Evolutionary conservation across 2,329 filamentous ascomycete species (phyloP).

Genomic region (Epichloe sylvatica): DNA sequence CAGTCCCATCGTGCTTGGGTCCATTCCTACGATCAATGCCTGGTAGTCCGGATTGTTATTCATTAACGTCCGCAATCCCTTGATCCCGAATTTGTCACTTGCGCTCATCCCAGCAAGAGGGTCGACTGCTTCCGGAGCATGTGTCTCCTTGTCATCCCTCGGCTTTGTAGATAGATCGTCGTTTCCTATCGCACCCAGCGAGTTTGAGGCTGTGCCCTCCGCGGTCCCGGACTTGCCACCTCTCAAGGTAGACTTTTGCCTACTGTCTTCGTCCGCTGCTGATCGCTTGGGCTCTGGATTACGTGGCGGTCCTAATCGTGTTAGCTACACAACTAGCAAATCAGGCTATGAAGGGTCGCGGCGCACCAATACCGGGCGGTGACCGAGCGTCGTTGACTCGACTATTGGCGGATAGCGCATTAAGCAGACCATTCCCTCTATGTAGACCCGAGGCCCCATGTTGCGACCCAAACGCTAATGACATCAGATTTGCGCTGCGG

Average conservation of each 20-base stretch:
- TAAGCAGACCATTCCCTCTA: slow-evolving; percentile 48
- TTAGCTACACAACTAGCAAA: slow-evolving; percentile 9
- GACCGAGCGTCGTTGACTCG: slow-evolving; percentile 35
- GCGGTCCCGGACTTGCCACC: slow-evolving; percentile 24
- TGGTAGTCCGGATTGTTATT: slow-evolving; percentile 51
- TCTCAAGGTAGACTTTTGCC: slow-evolving; percentile 29
- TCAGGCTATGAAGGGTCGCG: slow-evolving; percentile 4
- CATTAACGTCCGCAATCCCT: slow-evolving; percentile 49
- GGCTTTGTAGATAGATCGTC: slow-evolving; percentile 25
- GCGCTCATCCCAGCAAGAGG: slow-evolving; percentile 48
- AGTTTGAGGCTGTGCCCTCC: slow-evolving; percentile 24
- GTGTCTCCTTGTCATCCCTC: slow-evolving; percentile 29
- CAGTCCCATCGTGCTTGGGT: slow-evolving; percentile 41
- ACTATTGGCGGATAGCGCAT: slow-evolving; percentile 47
- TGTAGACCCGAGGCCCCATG: slow-evolving; percentile 24
- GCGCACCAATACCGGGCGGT: slow-evolving; percentile 27
- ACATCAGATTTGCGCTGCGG: slow-evolving; percentile 34
- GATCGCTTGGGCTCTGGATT: slow-evolving; percentile 28
- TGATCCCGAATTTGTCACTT: slow-evolving; percentile 50
- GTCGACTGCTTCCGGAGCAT: slow-evolving; percentile 34
- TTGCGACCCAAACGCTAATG: slow-evolving; percentile 38
- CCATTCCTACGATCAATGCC: slow-evolving; percentile 45
- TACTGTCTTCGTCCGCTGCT: slow-evolving; percentile 18
- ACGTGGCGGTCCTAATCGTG: slow-evolving; percentile 20
- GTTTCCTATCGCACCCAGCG: slow-evolving; percentile 34